Evolutionary conservation across 2,329 filamentous ascomycete species (phyloP), one percentile per base, ranked within the genome.

Genomic region (Didymosphaeria variabile): DNA sequence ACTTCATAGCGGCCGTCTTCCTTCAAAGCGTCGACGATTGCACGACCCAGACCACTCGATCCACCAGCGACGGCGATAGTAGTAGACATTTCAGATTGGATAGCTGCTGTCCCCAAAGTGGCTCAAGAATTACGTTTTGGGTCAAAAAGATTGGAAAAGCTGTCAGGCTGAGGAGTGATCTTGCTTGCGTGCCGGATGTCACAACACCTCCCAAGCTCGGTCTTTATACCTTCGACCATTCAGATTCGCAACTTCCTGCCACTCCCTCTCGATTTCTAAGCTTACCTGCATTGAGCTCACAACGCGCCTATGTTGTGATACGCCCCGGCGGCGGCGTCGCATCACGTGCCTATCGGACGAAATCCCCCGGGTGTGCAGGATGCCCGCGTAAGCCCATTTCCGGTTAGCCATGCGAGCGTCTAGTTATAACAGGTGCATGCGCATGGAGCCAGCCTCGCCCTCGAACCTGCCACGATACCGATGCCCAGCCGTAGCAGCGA

Each of bases 41-140:
- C 77, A 19, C 77, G 78, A 7, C 82, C 83, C 3, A 85, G 69
- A 17, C 76, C 74, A 19, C 80, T 81, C 1, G 79, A 80, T n/a
- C 82, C 83, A 40, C 83, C 83, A 8, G 83, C 81, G 17, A 85
- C 78, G 47, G 80, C 83, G 53, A 84, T 71, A 31, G 79, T 69
- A 15, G 51, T 34, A 40, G 65, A 57, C 61, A 66, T 67, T 19
- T 44, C 15, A 34, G 3, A 19, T 34, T 21, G 31, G 17, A 36
- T 2, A 21, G 12, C 10, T 19, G 3, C 7, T 51, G 12, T 9
- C 10, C 12, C 19, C 9, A 10, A 47, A 31, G 13, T 47, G 2
- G 8, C 15, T 17, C 8, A 6, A 17, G 19, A 15, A 3, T 9
- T 7, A 47, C 12, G 29, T 10, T 3, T 23, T 47, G 10, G 4